Evolutionary conservation across 176 grass and related monocot species (phyloP).

Genomic region (Aegilops sharonensis): DNA sequence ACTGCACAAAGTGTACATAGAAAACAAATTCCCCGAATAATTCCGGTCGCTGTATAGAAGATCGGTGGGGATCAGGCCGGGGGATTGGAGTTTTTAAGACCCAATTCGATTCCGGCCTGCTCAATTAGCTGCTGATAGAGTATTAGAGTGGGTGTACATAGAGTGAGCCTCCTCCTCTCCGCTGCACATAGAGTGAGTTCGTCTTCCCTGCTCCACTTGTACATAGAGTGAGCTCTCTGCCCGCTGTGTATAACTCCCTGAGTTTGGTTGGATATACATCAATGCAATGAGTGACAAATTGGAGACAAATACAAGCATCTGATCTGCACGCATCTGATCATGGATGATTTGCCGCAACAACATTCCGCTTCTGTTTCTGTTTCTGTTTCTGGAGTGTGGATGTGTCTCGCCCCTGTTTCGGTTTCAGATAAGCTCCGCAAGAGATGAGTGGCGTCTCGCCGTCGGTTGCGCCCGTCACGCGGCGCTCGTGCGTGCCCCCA

Average conservation of each 20-base stretch:
- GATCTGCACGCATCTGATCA: conserved; percentile 21
- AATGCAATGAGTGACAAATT: neutral
- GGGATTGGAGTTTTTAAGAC: conserved; percentile 12
- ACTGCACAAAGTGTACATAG: neutral
- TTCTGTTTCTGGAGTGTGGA: neutral
- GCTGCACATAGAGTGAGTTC: too few species aligned
- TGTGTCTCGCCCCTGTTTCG: neutral
- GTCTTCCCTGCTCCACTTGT: too few species aligned
- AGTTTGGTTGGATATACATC: neutral
- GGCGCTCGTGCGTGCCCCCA: neutral
- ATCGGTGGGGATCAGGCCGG: neutral
- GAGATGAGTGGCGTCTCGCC: neutral
- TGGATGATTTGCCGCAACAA: too few species aligned
- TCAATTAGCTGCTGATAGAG: neutral
- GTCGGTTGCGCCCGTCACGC: conserved; percentile 22
- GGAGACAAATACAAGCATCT: neutral
- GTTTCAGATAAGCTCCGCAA: conserved; percentile 5
- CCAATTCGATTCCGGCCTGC: neutral
- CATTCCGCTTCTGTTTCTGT: too few species aligned
- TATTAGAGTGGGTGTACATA: neutral
- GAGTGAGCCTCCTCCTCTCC: neutral
- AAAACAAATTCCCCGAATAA: neutral
- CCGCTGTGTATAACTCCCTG: neutral
- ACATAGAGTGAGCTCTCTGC: neutral
- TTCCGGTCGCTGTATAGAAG: neutral